These are phyloP conservation scores for Begonia loranthoides DNA, from an alignment of 306 rosid genomes.

Conservation along the genomic window DNA sequence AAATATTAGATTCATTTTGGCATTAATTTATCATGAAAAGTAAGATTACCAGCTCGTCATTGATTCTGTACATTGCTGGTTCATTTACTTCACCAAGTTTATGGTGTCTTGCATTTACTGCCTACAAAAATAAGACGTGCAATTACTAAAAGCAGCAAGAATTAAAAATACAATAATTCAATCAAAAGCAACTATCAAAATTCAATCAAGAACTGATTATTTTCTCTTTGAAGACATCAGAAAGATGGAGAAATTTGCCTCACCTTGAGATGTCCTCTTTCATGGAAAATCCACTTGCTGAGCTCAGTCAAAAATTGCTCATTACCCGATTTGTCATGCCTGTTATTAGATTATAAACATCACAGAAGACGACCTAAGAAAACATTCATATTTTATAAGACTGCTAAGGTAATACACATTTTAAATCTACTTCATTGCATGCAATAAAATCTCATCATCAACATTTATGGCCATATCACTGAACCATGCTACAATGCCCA, in stretches of 20 bases:
- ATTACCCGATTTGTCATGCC: slow-evolving; percentile 76
- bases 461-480: too few species aligned
- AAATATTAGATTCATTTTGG: too few species aligned
- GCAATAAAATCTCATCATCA: too few species aligned
- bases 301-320: slow-evolving; percentile 76
- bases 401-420: too few species aligned
- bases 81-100: slow-evolving; percentile 68
- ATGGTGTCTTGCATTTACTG: slow-evolving; percentile 67
- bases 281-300: slow-evolving; percentile 96
- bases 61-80: slow-evolving; percentile 84
- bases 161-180: neutral
- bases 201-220: neutral
- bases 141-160: slow-evolving; percentile 11
- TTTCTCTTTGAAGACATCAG: neutral
- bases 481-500: too few species aligned
- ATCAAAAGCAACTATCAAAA: neutral
- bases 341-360: slow-evolving; percentile 12
- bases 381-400: too few species aligned
- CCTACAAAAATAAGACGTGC: slow-evolving; percentile 27
- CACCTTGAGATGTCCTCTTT: slow-evolving; percentile 96
- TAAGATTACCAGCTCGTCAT: slow-evolving; percentile 71
- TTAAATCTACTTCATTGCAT: too few species aligned
- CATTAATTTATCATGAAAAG: neutral
- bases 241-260: slow-evolving; percentile 9
- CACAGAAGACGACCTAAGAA: too few species aligned